Percentiles rank a stretch among this genome's conserved stretches.
Conservation (phyloP, 1,284 basidiomycete species). For the Sporisorium scitamineum region DNA sequence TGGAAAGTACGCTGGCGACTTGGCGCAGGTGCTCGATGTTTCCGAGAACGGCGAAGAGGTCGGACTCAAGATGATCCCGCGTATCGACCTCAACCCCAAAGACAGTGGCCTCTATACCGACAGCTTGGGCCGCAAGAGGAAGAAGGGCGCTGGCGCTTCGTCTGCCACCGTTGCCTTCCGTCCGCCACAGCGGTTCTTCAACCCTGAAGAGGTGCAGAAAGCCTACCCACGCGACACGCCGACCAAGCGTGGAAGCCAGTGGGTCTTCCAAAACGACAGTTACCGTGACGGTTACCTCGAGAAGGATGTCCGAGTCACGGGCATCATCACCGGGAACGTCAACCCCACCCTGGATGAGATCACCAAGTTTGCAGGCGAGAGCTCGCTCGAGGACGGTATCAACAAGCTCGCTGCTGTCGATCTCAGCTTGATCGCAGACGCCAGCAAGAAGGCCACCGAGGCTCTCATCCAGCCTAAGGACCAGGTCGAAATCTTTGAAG, state of each 20-base stretch:
- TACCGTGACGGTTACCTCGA: constrained; percentile 95
- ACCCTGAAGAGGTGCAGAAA: constrained; percentile 89
- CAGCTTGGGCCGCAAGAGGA: constrained; percentile 67
- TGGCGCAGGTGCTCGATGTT: constrained; percentile 94
- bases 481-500: constrained; percentile 96
- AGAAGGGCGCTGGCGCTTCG: constrained; percentile 63
- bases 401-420: constrained; percentile 73
- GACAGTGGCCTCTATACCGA: constrained; percentile 70
- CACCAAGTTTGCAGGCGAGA: constrained; percentile 81
- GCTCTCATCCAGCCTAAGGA: constrained; percentile 95
- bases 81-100: constrained; percentile 85
- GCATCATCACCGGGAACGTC: constrained; percentile 86
- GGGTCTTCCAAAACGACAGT: constrained; percentile 86
- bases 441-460: constrained; percentile 85
- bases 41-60: constrained; percentile 94
- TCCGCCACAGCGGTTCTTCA: constrained; percentile 92
- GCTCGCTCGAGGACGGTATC: constrained; percentile 50
- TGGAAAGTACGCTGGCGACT: constrained; percentile 92
- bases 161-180: constrained; percentile 74
- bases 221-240: constrained; percentile 82
- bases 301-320: constrained; percentile 90
- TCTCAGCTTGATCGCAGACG: constrained; percentile 86
- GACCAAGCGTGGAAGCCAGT: constrained; percentile 54
- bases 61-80: constrained; percentile 91
- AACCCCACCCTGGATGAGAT: constrained; percentile 97